Percentiles rank a stretch among this genome's conserved stretches.
These are phyloP conservation scores for Prunus mira DNA, from an alignment of 306 rosid genomes.

Conservation along the genomic window DNA sequence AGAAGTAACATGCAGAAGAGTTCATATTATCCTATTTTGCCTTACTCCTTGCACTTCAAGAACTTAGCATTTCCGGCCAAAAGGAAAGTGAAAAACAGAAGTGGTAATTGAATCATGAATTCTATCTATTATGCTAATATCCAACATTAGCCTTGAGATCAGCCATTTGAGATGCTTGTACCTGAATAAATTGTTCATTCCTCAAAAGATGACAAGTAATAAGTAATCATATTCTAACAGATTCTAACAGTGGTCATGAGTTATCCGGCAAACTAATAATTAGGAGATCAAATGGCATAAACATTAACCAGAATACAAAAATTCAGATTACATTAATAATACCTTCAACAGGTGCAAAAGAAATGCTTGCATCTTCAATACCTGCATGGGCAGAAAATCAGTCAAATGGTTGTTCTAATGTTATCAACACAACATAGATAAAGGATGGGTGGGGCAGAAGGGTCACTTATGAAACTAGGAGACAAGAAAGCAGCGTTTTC, in stretches of 20 bases:
- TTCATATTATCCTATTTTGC: background rate
- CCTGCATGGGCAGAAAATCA: slow-evolving; percentile 48
- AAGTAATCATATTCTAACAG: background rate
- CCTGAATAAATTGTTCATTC: background rate
- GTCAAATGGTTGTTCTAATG: slow-evolving; percentile 12
- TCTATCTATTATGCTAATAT: background rate
- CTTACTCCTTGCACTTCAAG: background rate
- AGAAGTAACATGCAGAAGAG: background rate
- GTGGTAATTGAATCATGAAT: background rate
- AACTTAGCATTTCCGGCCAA: background rate
- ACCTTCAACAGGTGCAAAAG: slow-evolving; percentile 96
- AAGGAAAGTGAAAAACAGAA: background rate
- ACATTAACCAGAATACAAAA: slow-evolving; percentile 10
- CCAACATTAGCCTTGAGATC: background rate
- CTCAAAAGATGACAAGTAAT: background rate
- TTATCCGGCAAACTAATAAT: slow-evolving; percentile 2
- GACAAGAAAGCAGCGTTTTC: background rate
- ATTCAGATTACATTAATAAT: slow-evolving; percentile 26
- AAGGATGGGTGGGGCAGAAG: background rate
- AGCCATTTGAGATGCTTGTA: background rate
- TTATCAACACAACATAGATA: background rate
- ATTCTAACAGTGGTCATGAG: slow-evolving; percentile 5
- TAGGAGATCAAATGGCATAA: slow-evolving; percentile 9
- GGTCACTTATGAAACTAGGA: background rate
- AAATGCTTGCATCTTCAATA: slow-evolving; percentile 77